Evolutionary conservation across 1,139 yeast genomes (phyloP), one percentile per base, ranked within the genome.

Genomic region (Pichia norvegensis): DNA sequence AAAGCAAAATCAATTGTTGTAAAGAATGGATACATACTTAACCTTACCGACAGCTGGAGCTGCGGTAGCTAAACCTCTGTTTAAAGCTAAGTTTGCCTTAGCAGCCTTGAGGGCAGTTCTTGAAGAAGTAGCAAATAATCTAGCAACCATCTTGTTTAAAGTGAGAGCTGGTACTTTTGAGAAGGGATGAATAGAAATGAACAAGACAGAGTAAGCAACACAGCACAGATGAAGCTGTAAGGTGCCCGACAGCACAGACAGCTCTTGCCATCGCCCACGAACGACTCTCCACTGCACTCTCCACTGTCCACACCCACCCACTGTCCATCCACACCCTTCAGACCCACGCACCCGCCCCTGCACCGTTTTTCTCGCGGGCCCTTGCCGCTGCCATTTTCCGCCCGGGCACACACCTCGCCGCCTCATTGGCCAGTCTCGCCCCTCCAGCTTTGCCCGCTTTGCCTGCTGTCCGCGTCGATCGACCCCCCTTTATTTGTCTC

Each of bases 91-190:
- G 74, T 81, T 81, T 68, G 88, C 86, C 78, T 81, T 84, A 65
- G 92, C 94, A 65, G 92, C 92, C 72, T 81, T 80, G 73, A 83
- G 79, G 66, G 95, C 95, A 70, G 85, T 78, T 76, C 90, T 88
- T 65, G 95, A 79, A 66, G 87, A 74, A 70, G 87, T 77, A 76
- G 88, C 84, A 74, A 85, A 81, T 74, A 87, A 81, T 81, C 95
- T 87, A 72, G 95, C 65, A 60, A 61, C 65, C 65, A 61, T 61
- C 54, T 52, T 57, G 36, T 46, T 43, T 41, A 49, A 49, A 45
- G 50, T 49, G 54, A 48, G 51, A 48, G 49, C 48, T 46, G 43
- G 17, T 35, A 20, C 16, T 33, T n/a, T 13, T n/a, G 10, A 35
- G 37, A 35, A 35, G 20, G 21, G 38, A 29, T 37, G 23, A 36